Percentiles rank a stretch among this genome's conserved stretches.
Evolutionary conservation across 805 yeast genomes (phyloP).

Genomic region (Saccharomyces cerevisiae): DNA sequence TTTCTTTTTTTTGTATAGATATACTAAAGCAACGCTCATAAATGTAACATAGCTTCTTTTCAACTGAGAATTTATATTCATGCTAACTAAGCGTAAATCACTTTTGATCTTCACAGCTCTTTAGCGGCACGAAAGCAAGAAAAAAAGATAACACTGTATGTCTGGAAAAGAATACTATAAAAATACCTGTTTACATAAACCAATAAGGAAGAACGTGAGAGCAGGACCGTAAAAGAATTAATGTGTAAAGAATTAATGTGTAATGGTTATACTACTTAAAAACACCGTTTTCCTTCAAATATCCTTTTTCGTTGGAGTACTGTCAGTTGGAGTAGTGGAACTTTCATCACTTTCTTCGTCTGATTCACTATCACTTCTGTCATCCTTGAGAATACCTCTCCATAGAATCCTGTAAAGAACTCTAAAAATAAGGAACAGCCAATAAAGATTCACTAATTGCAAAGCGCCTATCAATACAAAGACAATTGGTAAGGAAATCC

Average conservation of each 20-base stretch:
- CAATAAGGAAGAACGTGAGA: neutral
- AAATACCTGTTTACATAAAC: neutral
- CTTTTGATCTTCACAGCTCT: neutral
- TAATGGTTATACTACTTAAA: neutral
- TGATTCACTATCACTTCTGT: slow-evolving; percentile 67
- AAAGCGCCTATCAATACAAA: slow-evolving; percentile 64
- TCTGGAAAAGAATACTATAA: neutral
- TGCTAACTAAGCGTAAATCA: neutral
- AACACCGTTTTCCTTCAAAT: neutral
- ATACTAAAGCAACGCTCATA: neutral
- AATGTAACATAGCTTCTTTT: neutral
- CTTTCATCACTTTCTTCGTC: slow-evolving; percentile 39
- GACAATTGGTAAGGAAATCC: slow-evolving; percentile 82
- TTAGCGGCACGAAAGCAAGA: neutral
- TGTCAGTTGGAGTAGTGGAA: neutral
- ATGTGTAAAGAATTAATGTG: neutral
- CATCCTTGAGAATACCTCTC: slow-evolving; percentile 55
- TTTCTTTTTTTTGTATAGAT: neutral
- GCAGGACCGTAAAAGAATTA: neutral
- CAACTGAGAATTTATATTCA: neutral
- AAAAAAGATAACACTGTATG: neutral
- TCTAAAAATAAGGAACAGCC: slow-evolving; percentile 73
- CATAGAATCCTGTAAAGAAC: slow-evolving; percentile 54
- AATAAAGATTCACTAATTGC: slow-evolving; percentile 72
- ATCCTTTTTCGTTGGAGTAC: neutral